Conservation (phyloP, 2,329 filamentous ascomycete species). For the Ceratocystis alfenasii region DNA sequence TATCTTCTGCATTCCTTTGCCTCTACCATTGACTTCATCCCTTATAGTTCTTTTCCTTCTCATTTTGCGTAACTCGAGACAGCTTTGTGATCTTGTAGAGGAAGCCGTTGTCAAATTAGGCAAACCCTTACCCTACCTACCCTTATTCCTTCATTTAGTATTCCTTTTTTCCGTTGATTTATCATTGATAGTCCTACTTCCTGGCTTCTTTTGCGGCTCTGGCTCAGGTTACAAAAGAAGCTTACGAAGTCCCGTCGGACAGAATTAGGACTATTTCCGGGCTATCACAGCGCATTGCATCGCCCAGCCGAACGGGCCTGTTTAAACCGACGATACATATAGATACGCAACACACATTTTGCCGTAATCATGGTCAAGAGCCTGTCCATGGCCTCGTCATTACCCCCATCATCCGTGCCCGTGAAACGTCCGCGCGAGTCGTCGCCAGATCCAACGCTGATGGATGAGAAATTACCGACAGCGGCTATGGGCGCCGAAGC, state of each 20-base stretch:
- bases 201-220: not conserved
- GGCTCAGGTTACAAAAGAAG: too few relatives aligned
- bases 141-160: too few relatives aligned
- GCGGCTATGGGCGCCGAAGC: not conserved
- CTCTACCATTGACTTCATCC: constrained; percentile 9
- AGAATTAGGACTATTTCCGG: too few relatives aligned
- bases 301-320: not conserved
- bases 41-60: not conserved
- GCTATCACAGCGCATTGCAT: not conserved
- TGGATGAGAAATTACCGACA: not conserved
- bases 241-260: too few relatives aligned
- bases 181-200: not conserved
- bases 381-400: not conserved
- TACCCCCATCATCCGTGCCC: constrained; percentile 31
- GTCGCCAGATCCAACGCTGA: constrained; percentile 34
- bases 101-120: too few relatives aligned
- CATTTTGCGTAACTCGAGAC: not conserved
- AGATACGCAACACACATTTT: not conserved
- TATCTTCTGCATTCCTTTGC: not conserved
- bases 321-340: constrained; percentile 28
- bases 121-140: too few relatives aligned
- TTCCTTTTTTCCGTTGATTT: not conserved
- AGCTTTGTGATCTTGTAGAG: too few relatives aligned
- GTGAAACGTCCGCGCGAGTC: constrained; percentile 46
- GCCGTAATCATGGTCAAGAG: not conserved